These are phyloP conservation scores for Capronia epimyces DNA, from an alignment of 2,329 filamentous ascomycete genomes.

Conservation along the genomic window DNA sequence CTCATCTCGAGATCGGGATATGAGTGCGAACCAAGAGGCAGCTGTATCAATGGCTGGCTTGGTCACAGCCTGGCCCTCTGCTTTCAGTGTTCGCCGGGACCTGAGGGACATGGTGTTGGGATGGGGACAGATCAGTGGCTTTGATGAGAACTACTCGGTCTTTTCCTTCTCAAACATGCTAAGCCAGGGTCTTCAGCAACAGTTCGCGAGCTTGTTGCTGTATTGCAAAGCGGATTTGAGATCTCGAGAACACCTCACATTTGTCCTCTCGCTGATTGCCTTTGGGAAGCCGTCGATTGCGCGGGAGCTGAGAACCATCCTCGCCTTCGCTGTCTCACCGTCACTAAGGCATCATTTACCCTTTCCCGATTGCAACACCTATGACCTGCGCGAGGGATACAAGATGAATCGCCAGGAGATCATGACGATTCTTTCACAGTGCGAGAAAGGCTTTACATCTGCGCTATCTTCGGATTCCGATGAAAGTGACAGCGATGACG, in stretches of 20 bases:
- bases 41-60: slow-evolving; percentile 6
- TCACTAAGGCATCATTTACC: slow-evolving; percentile 1
- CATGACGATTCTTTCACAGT: slow-evolving; percentile 1
- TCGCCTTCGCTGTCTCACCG: slow-evolving; percentile 12
- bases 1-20: slow-evolving; percentile 11
- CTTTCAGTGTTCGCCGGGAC: slow-evolving; percentile 9
- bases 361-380: slow-evolving; percentile 3
- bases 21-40: background rate
- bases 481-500: background rate
- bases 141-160: slow-evolving; percentile 3
- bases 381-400: slow-evolving; percentile 9
- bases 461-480: background rate
- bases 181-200: background rate
- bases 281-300: slow-evolving; percentile 5
- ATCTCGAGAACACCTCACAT: slow-evolving; percentile 5
- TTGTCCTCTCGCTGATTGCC: slow-evolving; percentile 11
- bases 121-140: slow-evolving; percentile 10
- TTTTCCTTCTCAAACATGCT: slow-evolving; percentile 9
- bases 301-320: slow-evolving; percentile 1
- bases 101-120: background rate
- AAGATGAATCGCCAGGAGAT: slow-evolving; percentile 1
- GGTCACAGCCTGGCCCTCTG: background rate
- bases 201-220: slow-evolving; percentile 7
- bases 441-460: slow-evolving; percentile 1
- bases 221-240: slow-evolving; percentile 5